phyloP scores from a whole-genome alignment of 495 filamentous ascomycete genomes.

The Cercophora scortea region DNA sequence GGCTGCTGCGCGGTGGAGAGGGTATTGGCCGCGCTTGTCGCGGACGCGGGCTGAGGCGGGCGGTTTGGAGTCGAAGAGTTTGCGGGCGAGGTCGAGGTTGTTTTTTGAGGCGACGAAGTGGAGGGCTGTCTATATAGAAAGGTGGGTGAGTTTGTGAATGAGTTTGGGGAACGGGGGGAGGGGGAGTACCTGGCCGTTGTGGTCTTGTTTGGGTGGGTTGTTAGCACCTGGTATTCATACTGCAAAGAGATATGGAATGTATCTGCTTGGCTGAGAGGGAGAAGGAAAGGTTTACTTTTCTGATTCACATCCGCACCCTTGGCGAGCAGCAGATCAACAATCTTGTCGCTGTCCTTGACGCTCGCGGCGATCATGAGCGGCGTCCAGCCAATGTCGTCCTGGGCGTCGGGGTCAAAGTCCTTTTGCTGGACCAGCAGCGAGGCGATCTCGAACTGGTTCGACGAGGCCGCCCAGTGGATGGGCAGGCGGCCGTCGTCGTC shows the following conservation, averaged over 20 bases:
- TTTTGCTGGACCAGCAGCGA: conserved; percentile 59
- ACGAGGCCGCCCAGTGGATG: conserved; percentile 90
- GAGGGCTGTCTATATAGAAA: conserved; percentile 54
- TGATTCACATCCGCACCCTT: conserved; percentile 76
- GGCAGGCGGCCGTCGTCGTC: conserved; percentile 89
- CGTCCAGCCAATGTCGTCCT: conserved; percentile 91
- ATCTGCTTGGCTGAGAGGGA: background rate
- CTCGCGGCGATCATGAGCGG: conserved; percentile 89
- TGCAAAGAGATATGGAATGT: too few relatives aligned
- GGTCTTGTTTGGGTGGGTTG: background rate
- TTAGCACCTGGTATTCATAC: background rate
- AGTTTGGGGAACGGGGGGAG: too few relatives aligned
- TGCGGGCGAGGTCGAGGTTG: conserved; percentile 73
- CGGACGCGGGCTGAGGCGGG: conserved; percentile 73
- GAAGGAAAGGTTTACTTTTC: conserved; percentile 50
- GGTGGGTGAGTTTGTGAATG: conserved; percentile 1
- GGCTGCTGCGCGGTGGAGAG: conserved; percentile 86
- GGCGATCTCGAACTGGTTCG: conserved; percentile 70
- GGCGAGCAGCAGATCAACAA: conserved; percentile 68
- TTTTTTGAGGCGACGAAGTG: conserved; percentile 89
- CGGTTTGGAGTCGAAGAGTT: conserved; percentile 59
- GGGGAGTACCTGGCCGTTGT: conserved; percentile 10
- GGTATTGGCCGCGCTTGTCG: conserved; percentile 77
- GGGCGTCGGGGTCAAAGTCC: conserved; percentile 80
- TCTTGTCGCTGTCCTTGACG: conserved; percentile 58